Conservation (phyloP, 352 stramenopile species). For the Globisporangium heterothallicum region DNA sequence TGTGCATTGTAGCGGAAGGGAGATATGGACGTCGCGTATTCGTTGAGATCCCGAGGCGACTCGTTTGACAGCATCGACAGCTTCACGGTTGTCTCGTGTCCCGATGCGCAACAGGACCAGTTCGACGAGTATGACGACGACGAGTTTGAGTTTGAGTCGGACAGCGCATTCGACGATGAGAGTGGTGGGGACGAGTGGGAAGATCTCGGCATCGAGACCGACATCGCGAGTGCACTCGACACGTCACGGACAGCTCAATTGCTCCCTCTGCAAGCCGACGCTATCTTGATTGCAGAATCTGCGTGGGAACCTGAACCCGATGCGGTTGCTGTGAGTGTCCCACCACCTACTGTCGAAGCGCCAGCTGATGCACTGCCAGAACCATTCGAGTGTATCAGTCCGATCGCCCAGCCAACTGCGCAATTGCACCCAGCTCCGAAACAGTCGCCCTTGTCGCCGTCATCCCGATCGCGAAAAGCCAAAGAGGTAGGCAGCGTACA, state of each 20-base stretch:
- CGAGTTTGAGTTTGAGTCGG: constrained; percentile 13
- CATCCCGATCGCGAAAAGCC: constrained; percentile 23
- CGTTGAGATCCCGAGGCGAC: constrained; percentile 10
- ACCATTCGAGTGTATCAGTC: too few relatives aligned
- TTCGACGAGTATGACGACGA: constrained; percentile 16
- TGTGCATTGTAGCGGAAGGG: not conserved
- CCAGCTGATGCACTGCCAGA: not conserved
- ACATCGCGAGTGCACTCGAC: not conserved
- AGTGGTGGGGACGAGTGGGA: constrained; percentile 43
- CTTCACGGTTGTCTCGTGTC: constrained; percentile 26
- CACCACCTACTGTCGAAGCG: too few relatives aligned
- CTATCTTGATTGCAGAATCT: not conserved
- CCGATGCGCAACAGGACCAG: too few relatives aligned
- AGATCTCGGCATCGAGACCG: constrained; percentile 17
- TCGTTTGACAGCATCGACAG: constrained; percentile 30
- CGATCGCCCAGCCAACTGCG: too few relatives aligned
- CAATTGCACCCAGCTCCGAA: not conserved
- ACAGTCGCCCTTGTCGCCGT: not conserved
- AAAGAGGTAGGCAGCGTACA: constrained; percentile 33
- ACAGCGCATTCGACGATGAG: constrained; percentile 6
- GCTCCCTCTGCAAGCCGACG: too few relatives aligned
- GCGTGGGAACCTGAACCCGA: constrained; percentile 6
- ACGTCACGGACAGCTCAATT: too few relatives aligned
- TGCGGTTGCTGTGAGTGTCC: too few relatives aligned
- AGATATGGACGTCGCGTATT: constrained; percentile 9